Evolutionary conservation across 176 grass and related monocot genomes (phyloP), one percentile per base, ranked within the genome.

Genomic region (Melocanna baccifera): DNA sequence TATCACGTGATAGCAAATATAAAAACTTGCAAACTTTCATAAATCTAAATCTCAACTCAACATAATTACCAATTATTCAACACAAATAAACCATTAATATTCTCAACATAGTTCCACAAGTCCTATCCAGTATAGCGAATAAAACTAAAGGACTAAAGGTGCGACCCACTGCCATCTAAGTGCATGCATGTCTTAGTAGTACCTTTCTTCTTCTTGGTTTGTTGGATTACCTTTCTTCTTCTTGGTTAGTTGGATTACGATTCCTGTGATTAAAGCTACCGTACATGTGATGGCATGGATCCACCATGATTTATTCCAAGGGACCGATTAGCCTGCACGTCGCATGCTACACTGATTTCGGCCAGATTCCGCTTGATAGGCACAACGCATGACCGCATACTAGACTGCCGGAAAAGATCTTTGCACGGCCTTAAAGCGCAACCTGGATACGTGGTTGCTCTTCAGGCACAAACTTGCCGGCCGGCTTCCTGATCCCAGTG

Each of bases 241-340:
- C 25, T 22, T 32, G 77, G 69, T 25, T 51, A 37, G 46, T 37
- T 39, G 57, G 73, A 37, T 19, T 37, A 67, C 41, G 10, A 66
- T 73, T 41, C 58, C 22, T 26, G 14, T 28, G 18, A 73, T 73
- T 73, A 75, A 75, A 75, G 58, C n/a, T 42, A 63, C 62, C 7
- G 20, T 47, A 53, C 56, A 39, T 22, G 34, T 9, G 45, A 6
- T 45, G 40, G 12, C 65, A 71, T 75, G 61, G 25, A 84, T 77
- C 83, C 56, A 72, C 83, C 25, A 23, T 50, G 72, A 90, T 86
- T 76, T 78, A 30, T 20, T n/a, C 66, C 65, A 50, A 55, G 66
- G 37, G 48, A 72, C 78, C 45, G 47, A 58, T 83, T 55, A 53
- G 10, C 45, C 23, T 77, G 7, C 45, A n/a, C 78, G 53, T 57